Percentiles rank a stretch among this genome's conserved stretches.
Conservation (phyloP, 768 basidiomycete species). For the Kwoniella newhampshirensis region DNA sequence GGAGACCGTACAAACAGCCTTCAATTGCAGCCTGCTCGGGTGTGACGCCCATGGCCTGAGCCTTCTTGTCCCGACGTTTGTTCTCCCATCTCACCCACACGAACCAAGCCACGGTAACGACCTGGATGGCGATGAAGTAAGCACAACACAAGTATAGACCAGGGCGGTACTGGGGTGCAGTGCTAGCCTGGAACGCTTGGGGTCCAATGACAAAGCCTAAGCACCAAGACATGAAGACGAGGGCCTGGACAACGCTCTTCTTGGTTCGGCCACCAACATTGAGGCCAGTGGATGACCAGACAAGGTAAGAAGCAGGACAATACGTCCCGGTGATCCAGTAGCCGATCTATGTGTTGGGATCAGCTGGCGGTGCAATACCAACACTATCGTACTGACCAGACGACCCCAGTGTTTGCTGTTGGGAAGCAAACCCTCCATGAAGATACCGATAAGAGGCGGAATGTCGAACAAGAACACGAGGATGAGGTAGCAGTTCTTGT, state of each 20-base stretch:
- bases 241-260: slow-evolving; percentile 17
- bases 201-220: slow-evolving; percentile 26
- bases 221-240: slow-evolving; percentile 18
- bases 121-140: slow-evolving; percentile 11
- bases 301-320: slow-evolving; percentile 10
- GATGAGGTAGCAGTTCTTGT: slow-evolving; percentile 9
- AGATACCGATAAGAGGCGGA: slow-evolving; percentile 19
- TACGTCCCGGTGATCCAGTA: slow-evolving; percentile 26
- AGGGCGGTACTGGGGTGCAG: slow-evolving; percentile 23
- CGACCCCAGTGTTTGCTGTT: slow-evolving; percentile 19
- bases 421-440: slow-evolving; percentile 22
- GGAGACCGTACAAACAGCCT: slow-evolving; percentile 15
- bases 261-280: slow-evolving; percentile 28
- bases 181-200: slow-evolving; percentile 24
- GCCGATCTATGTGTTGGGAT: slow-evolving; percentile 5
- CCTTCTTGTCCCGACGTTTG: slow-evolving; percentile 12
- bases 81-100: slow-evolving; percentile 22
- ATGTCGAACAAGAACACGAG: slow-evolving; percentile 8
- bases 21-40: slow-evolving; percentile 15
- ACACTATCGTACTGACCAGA: slow-evolving; percentile 19
- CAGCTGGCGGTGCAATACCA: too few species aligned
- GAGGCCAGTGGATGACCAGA: slow-evolving; percentile 15
- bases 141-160: slow-evolving; percentile 20
- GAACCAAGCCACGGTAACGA: slow-evolving; percentile 9
- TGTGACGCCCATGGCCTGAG: slow-evolving; percentile 9